These are phyloP conservation scores for Schizosaccharomyces octosporus DNA, from an alignment of 805 yeast species.

Conservation along the genomic window DNA sequence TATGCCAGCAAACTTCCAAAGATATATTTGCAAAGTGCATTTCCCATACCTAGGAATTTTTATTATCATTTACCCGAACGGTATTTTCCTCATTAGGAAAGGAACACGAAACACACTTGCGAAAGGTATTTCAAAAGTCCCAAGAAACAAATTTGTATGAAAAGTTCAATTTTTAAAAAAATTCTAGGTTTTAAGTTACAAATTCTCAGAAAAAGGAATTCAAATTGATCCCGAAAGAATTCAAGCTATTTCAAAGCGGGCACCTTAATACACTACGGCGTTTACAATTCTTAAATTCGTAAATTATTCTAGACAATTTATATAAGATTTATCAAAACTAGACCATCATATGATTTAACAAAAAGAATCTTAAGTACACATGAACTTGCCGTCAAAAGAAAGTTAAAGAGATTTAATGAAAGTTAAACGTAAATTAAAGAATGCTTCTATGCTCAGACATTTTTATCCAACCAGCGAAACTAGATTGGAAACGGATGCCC, in stretches of 20 bases:
- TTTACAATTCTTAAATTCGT: no score
- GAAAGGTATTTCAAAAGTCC: background rate
- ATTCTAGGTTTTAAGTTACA: background rate
- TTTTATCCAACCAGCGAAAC: background rate
- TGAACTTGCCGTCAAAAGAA: background rate
- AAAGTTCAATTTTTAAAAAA: background rate
- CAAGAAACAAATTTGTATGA: background rate
- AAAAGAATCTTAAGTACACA: background rate
- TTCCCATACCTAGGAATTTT: constrained; percentile 4
- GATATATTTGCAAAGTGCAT: no score
- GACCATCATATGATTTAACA: background rate
- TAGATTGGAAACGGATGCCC: background rate
- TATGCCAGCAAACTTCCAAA: constrained; percentile 12
- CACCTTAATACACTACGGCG: no score
- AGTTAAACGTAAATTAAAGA: background rate
- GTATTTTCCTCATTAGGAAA: constrained; percentile 5
- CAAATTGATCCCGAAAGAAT: no score
- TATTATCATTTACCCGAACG: constrained; percentile 9
- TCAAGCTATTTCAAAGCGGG: no score
- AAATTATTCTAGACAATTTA: no score
- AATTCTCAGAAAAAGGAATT: background rate
- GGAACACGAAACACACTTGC: constrained; percentile 5
- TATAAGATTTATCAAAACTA: no score
- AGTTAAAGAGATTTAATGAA: background rate
- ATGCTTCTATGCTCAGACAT: background rate